Base-by-base conservation (phyloP, 176 grass and related monocot species). In the Thinopyrum elongatum region DNA sequence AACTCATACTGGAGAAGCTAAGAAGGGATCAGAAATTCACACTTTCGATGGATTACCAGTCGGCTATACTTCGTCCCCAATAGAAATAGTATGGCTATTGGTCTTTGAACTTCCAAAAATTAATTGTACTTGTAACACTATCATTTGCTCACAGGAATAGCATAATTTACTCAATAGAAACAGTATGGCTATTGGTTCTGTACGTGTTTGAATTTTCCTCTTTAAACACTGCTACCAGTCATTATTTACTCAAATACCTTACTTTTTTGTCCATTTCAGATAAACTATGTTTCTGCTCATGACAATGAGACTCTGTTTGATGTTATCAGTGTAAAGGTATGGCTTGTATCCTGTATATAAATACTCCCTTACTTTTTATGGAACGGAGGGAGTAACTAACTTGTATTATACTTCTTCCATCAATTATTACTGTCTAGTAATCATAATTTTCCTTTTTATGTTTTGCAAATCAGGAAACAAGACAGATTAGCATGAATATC, bases 271-370 rank as follows among this genome's bases (percentile, higher is more conserved):
- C 12, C 4, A 49, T 90, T 89, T 80, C 91, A 98, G 95, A 90
- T 98, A 65, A 98, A 95, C 80, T 95, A 98, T 89, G 93, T 90
- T 80, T 98, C 95, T 87, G 95, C 95, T 71, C 95, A 98, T 93
- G 95, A 98, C 71, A 98, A 98, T 61, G 93, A 95, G 81, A 98
- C 93, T 60, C 87, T 98, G 42, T 98, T 98, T 84, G 95, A 98
- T 76, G 93, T 90, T 90, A 85, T 98, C 83, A 98, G 91, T 87
- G 53, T 98, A 58, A 98, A 98, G 95, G 95, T 98, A 90, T 82
- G 41, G 2, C 22, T 21, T 33, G 47, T 77, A 63, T 60, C 57
- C 4, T 61, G 15, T 66, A 58, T 58, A 58, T 74, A 55, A 61
- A 34, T 66, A 46, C 42, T 46, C 42, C 42, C 42, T 46, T 46